Evolutionary conservation across 2,329 filamentous ascomycete species (phyloP).

Genomic region (Fusarium phyllophilum): DNA sequence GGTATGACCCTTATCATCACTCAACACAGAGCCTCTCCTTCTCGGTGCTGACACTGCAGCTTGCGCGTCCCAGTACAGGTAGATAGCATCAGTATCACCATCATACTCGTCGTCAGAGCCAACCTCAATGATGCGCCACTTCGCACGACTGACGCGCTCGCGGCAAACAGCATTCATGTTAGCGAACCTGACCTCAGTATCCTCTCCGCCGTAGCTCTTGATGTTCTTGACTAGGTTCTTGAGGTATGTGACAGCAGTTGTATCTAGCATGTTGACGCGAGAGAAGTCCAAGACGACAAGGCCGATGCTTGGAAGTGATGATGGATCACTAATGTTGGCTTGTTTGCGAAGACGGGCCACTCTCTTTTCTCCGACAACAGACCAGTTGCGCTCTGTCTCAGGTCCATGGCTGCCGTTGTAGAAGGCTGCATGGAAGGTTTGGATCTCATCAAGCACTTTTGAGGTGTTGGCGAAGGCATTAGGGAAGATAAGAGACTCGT

Average conservation of each 20-base stretch:
- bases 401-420: conserved; percentile 48
- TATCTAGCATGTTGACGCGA: conserved; percentile 63
- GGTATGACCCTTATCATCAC: conserved; percentile 23
- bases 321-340: conserved; percentile 47
- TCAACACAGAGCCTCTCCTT: conserved; percentile 16
- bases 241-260: conserved; percentile 61
- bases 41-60: conserved; percentile 35
- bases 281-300: conserved; percentile 64
- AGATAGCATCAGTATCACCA: conserved; percentile 8
- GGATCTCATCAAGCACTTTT: conserved; percentile 59
- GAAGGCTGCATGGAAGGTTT: conserved; percentile 55
- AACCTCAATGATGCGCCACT: conserved; percentile 47
- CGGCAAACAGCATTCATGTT: conserved; percentile 56
- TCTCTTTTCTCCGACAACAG: conserved; percentile 60
- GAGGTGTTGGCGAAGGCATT: conserved; percentile 66
- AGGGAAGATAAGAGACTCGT: conserved; percentile 68
- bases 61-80: conserved; percentile 27
- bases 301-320: conserved; percentile 52
- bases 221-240: conserved; percentile 60
- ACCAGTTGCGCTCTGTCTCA: conserved; percentile 61
- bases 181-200: conserved; percentile 59
- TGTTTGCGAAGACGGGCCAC: conserved; percentile 56
- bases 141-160: conserved; percentile 51
- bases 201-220: conserved; percentile 58
- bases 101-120: conserved; percentile 11